phyloP scores from a whole-genome alignment of 352 stramenopile species.

The Plasmopara halstedii region DNA sequence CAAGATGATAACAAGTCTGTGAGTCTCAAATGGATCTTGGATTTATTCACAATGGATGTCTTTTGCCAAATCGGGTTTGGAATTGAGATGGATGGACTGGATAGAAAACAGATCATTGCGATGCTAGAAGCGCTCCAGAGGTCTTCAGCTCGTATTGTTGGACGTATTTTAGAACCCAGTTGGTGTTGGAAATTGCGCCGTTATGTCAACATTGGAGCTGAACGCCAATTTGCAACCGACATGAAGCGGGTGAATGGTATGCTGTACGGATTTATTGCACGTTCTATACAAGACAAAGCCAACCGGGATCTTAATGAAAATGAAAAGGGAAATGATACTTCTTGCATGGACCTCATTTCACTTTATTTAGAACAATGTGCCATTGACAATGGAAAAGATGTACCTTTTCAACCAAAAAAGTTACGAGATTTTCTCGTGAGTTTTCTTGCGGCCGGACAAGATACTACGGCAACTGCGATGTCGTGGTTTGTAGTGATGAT shows the following conservation, averaged over 20 bases:
- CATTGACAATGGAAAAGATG: conserved; percentile 10
- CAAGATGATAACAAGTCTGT: conserved; percentile 12
- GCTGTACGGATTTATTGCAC: too few relatives aligned
- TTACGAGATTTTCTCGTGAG: conserved; percentile 72
- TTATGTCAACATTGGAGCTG: conserved; percentile 22
- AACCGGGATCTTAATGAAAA: background rate
- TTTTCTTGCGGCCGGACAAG: conserved; percentile 73
- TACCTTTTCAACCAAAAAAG: conserved; percentile 29
- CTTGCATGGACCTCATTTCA: conserved; percentile 37
- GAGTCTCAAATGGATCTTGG: conserved; percentile 34
- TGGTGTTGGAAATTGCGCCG: conserved; percentile 44
- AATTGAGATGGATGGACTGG: conserved; percentile 33
- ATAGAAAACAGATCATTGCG: conserved; percentile 32
- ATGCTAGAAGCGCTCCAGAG: conserved; percentile 48
- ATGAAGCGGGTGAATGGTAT: conserved; percentile 43
- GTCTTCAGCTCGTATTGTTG: conserved; percentile 17
- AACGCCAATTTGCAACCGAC: conserved; percentile 28
- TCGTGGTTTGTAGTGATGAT: conserved; percentile 72
- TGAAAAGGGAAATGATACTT: background rate
- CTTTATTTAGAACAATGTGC: conserved; percentile 34
- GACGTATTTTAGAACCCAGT: conserved; percentile 27
- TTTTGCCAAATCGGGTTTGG: conserved; percentile 56
- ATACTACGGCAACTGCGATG: conserved; percentile 68
- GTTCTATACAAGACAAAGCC: conserved; percentile 22
- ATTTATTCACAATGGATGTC: conserved; percentile 41